Percentiles rank a stretch among this genome's conserved stretches.
phyloP scores from a whole-genome alignment of 495 filamentous ascomycete species.

The Aspergillus indologenus region DNA sequence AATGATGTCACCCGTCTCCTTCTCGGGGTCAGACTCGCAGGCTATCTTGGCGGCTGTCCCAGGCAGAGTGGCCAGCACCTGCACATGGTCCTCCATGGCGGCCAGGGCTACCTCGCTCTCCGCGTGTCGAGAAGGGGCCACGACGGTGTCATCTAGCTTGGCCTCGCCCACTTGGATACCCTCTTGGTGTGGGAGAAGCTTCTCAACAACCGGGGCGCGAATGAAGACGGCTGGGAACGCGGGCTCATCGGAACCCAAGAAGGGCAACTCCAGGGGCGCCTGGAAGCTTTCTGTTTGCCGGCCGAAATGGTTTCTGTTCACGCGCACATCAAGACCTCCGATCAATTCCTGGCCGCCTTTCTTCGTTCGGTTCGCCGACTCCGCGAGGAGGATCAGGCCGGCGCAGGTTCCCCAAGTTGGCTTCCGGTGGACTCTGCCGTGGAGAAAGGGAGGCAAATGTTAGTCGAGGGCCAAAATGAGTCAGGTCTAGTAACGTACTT shows the following conservation, averaged over 20 bases:
- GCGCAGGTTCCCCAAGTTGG: conserved; percentile 97
- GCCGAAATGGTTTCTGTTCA: conserved; percentile 95
- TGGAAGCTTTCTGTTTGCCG: conserved; percentile 93
- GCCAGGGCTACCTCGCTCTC: conserved; percentile 41
- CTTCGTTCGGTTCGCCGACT: conserved; percentile 84
- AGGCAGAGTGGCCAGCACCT: conserved; percentile 50
- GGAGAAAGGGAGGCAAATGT: conserved; percentile 17
- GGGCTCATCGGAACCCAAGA: conserved; percentile 49
- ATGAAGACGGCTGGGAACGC: conserved; percentile 89
- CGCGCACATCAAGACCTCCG: conserved; percentile 85
- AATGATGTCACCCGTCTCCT: conserved; percentile 74
- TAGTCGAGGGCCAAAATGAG: conserved; percentile 16
- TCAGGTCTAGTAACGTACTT: conserved; percentile 58
- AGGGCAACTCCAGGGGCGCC: conserved; percentile 68
- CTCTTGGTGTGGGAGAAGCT: conserved; percentile 57
- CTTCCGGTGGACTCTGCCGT: conserved; percentile 57
- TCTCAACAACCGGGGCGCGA: conserved; percentile 88
- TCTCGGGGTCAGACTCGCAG: conserved; percentile 37
- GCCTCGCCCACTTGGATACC: conserved; percentile 52
- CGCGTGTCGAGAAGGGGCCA: conserved; percentile 59
- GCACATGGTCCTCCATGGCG: conserved; percentile 45
- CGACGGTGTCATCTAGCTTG: conserved; percentile 55
- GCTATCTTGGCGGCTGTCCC: conserved; percentile 42
- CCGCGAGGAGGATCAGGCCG: conserved; percentile 86
- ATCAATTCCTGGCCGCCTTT: conserved; percentile 90